Base-by-base conservation (phyloP, 805 yeast species). In the Monosporozyma solicola region DNA sequence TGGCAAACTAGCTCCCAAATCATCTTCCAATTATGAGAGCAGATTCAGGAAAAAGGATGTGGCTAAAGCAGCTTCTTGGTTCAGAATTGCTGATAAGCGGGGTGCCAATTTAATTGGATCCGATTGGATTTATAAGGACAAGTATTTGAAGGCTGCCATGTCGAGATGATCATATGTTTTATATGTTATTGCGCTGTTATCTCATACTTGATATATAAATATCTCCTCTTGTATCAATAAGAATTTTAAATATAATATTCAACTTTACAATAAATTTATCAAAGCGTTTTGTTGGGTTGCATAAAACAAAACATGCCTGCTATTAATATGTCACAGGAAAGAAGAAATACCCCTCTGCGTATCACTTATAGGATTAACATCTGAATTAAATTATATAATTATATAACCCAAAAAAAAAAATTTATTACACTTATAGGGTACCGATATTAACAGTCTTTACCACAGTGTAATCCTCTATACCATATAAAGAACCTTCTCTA, bases 61-160 rank as follows among this genome's bases (percentile, higher is more conserved):
- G 49, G 65, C 69, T 47, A 71, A 78, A 60, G 87, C 92, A 2
- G 86, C 91, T 2, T 80, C 82, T 11, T 84, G 90, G 83, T 77
- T 80, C 53, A 73, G 91, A 44, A 68, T 80, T 33, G 85, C 87
- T 15, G 89, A 82, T 51, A 69, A 74, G 31, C 74, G 76, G 57
- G 90, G 90, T 3, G 77, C 77, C 24, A 77, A 74, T 57, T 68
- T 82, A 52, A 77, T 82, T 27, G 91, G 90, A 0, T 81, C 84
- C 53, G 79, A 82, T 55, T 85, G 92, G 92, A 83, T 85, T 37
- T 80, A 84, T 69, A 85, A 83, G 65, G 80, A 80, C 48, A 85
- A 84, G 70, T 85, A 85, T 61, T 64, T 72, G 69, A 61, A 66
- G 44, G 35, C 24, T 15, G 51, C 53, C 20, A 51, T 37, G 20